A percentile compares a stretch with the other conserved stretches of the same genome.
Evolutionary conservation across 169 alveolate genomes (phyloP).

Genomic region (Eimeria zaria): DNA sequence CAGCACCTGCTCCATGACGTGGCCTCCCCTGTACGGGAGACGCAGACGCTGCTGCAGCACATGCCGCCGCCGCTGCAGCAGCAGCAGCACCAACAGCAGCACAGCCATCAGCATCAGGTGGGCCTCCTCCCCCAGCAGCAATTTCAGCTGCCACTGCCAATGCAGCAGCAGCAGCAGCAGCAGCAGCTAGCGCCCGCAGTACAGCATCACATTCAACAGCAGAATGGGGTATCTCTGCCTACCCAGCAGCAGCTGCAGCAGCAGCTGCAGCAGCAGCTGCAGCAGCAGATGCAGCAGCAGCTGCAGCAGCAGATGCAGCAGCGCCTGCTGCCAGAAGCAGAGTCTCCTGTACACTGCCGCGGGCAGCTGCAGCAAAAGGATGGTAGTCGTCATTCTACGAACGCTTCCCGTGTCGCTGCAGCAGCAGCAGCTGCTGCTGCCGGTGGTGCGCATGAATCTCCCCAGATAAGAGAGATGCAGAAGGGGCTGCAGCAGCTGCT

Average conservation of each 20-base stretch:
- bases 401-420: neutral
- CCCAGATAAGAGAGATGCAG: neutral
- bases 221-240: no score
- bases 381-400: neutral
- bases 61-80: neutral
- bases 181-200: neutral
- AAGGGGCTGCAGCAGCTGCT: conserved; percentile 47
- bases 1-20: no score
- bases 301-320: neutral
- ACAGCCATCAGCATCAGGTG: neutral
- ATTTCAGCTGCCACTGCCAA: neutral
- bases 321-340: neutral
- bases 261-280: neutral
- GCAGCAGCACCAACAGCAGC: neutral
- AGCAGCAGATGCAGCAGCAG: neutral
- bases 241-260: neutral
- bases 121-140: neutral
- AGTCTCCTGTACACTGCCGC: no score
- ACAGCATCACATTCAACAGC: neutral
- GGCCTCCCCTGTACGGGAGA: no score
- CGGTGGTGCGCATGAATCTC: no score
- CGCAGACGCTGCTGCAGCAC: no score
- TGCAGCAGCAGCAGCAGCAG: neutral
- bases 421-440: conserved; percentile 28
- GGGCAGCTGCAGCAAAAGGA: neutral